Evolutionary conservation across 305 asterid genomes (phyloP), one percentile per base, ranked within the genome.

Genomic region (Withania somnifera): DNA sequence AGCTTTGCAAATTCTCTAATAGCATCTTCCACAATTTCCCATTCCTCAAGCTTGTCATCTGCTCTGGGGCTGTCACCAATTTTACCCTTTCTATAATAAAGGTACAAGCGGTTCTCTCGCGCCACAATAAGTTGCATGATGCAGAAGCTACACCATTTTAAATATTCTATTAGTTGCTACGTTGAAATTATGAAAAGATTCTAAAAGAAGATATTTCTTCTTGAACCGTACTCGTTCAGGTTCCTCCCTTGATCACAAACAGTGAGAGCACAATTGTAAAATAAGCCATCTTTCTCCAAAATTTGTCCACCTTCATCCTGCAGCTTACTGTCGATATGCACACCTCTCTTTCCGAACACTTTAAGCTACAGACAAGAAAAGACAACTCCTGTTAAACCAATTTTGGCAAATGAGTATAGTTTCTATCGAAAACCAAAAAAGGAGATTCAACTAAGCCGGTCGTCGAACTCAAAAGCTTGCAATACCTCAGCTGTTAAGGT

Each of bases 301-400:
- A 96, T 94, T 15, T 88, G 87, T 26, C 92, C 98, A 1, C 97
- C 97, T 73, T 82, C 85, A 10, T 91, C 91, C 82, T 89, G 95
- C 91, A 96, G 61, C 71, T 88, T 94, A 0, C 93, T 84, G 83
- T 91, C 98, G 88, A 87, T 93, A 85, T 96, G 98, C 56, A 96
- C 98, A 2, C 97, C 93, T 83, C 98, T 88, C 85, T 94, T 95
- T 17, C 99, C 99, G 11, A 52, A 94, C 8, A 95, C 81, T 85
- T 94, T 94, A 3, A 95, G 91, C 98, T 93, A 91, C 63, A 83
- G 7, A 10, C 9, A 26, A 17, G 4, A 73, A 47, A 51, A 47
- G 26, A 47, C 1, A 0, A 26, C 7, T 24, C 17, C 8, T 47
- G 60, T 1, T 5, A 26, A 47, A 24, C 24, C 0, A 26, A 8